Base-by-base conservation (phyloP, 768 basidiomycete species). In the Trametes gibbosa region DNA sequence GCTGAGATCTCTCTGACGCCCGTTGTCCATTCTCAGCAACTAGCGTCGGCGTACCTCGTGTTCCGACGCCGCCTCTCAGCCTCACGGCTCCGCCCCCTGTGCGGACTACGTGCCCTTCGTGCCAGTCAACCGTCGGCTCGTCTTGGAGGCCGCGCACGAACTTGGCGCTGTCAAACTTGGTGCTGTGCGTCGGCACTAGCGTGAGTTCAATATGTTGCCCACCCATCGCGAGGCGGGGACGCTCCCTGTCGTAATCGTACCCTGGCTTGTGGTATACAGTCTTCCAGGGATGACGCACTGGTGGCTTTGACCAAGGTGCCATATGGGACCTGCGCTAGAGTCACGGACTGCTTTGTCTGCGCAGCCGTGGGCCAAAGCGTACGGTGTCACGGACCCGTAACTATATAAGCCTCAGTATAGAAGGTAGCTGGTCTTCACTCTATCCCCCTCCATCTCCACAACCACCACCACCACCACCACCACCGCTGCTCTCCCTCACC, bases 1-100 rank as follows among this genome's bases (percentile, higher is more conserved):
- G 59, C 50, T 23, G 48, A 42, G 32, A 54, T 49, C 21, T 32
- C 12, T 16, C 41, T 54, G 27, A 48, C 59, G 59, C 59, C 32
- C 14, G 21, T 12, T n/a, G 32, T 17, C 7, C 5, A 35, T 49
- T 60, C 21, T 27, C 21, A 13, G 14, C 48, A 50, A 10, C 21
- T 35, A 39, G 41, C 50, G 55, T 61, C 60, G 60, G 60, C n/a
- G 50, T 10, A 39, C 60, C 55, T 61, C 60, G 50, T 61, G 55
- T 56, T 34, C 60, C 60, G 60, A 48, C 27, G 34, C 24, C 34
- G 29, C 39, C 25, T n/a, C 34, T 32, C 34, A 25, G 34, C 21
- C 45, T 19, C 35, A 39, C 45, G 51, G 45, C 45, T 27, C 45
- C 41, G 53, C 48, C 53, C 48, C 49, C 25, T 21, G 24, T 41